A percentile compares a stretch with the other conserved stretches of the same genome.
phyloP scores from a whole-genome alignment of 2,329 filamentous ascomycete species.

The Apiospora marii region DNA sequence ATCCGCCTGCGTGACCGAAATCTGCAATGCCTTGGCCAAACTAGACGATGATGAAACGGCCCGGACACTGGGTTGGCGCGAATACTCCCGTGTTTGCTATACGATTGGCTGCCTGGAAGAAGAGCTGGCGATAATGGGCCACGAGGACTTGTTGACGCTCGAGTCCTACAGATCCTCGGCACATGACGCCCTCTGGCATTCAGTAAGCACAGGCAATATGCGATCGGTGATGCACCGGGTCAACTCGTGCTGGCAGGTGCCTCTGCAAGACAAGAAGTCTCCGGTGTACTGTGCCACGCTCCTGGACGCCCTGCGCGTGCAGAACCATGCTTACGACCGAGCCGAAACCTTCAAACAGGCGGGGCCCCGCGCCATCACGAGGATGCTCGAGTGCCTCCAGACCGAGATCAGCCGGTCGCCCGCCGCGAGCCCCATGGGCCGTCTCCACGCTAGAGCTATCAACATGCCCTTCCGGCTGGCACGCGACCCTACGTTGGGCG shows the following conservation, averaged over 20 bases:
- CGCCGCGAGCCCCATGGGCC: neutral
- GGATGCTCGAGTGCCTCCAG: conserved; percentile 1
- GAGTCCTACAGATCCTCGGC: conserved; percentile 7
- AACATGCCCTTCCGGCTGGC: neutral
- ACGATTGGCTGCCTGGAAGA: neutral
- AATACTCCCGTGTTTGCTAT: conserved; percentile 7
- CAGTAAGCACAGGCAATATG: neutral
- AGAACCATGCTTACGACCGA: neutral
- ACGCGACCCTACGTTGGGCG: neutral
- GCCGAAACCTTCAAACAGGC: neutral
- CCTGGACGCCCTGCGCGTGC: conserved; percentile 12
- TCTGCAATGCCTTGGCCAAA: conserved; percentile 19
- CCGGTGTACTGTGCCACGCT: conserved; percentile 2
- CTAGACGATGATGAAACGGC: conserved; percentile 10
- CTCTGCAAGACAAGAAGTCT: neutral
- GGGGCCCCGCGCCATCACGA: neutral
- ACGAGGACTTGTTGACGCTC: conserved; percentile 17
- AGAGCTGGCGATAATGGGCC: conserved; percentile 5
- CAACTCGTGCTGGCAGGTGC: conserved; percentile 12
- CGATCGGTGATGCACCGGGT: neutral
- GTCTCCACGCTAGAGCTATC: neutral
- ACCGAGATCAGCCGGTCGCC: conserved; percentile 19
- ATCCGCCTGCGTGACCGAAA: neutral
- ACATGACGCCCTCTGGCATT: neutral
- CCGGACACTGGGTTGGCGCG: neutral